Evolutionary conservation across 257 asterid genomes (phyloP), one percentile per base, ranked within the genome.

Genomic region (Ehretia macrophylla): DNA sequence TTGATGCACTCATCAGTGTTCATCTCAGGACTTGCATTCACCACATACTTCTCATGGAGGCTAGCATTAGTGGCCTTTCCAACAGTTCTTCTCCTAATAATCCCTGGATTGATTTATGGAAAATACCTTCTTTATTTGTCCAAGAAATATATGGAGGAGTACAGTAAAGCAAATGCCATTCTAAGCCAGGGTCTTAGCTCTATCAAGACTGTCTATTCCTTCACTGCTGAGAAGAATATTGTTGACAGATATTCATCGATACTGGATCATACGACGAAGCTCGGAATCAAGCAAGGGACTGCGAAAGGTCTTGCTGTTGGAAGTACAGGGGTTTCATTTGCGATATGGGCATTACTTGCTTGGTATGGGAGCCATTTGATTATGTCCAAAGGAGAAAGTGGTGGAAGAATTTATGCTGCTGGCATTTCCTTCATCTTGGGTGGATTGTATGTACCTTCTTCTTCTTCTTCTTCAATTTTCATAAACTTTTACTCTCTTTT

Each of bases 261-360:
- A 37, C 56, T 90, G 69, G 94, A 84, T 22, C 68, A 70, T 17
- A 83, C 95, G 0, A 81, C 68, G 35, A 76, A 65, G 67, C 75
- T 82, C 11, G 97, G 97, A 54, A 81, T 90, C n/a, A 84, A 82
- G 51, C 95, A 86, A 75, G 96, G 97, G 5, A 76, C 84, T 0
- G 96, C 90, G 0, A 90, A 90, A 68, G 97, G 96, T 14, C 76
- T 86, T 22, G 96, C 96, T 0, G 68, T 90, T 14, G 97, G 96
- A 17, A 86, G 97, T 50, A 75, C 84, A 0, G 97, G 97, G 1
- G 52, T 90, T 58, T 67, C 90, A 0, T 90, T 90, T 27, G 96
- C 97, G 0, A 90, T 90, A 37, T 90, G 97, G 97, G 97, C 88
- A 16, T 75, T 90, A 65, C 85, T 90, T 46, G 90, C 97, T 55